A percentile compares a stretch with the other conserved stretches of the same genome.
phyloP scores from a whole-genome alignment of 1,284 basidiomycete species.

The Ustilago bromivora region DNA sequence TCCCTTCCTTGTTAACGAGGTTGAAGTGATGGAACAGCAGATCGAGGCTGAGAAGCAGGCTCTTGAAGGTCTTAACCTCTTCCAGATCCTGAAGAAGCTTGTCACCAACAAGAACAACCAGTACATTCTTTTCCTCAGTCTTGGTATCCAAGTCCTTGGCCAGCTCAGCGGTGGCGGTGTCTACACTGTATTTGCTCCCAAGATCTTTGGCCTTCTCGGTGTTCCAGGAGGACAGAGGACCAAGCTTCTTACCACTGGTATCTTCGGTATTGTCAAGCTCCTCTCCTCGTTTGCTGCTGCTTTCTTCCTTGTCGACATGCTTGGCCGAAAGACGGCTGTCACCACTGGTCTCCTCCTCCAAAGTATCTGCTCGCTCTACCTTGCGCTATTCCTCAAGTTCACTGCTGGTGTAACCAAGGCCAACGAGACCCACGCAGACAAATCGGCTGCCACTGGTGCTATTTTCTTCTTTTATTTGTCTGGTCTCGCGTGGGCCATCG shows the following conservation, averaged over 20 bases:
- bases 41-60: slow-evolving; percentile 41
- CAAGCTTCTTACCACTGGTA: slow-evolving; percentile 50
- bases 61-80: slow-evolving; percentile 35
- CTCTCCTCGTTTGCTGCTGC: slow-evolving; percentile 52
- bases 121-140: slow-evolving; percentile 48
- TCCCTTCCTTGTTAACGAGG: slow-evolving; percentile 41
- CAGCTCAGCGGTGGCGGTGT: slow-evolving; percentile 55
- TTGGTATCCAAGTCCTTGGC: slow-evolving; percentile 58
- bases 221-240: slow-evolving; percentile 43
- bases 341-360: slow-evolving; percentile 49
- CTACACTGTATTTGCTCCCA: slow-evolving; percentile 53
- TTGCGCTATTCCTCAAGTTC: slow-evolving; percentile 53
- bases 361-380: slow-evolving; percentile 43
- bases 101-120: slow-evolving; percentile 49
- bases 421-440: slow-evolving; percentile 45
- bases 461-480: slow-evolving; percentile 57
- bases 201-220: slow-evolving; percentile 52
- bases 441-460: slow-evolving; percentile 42
- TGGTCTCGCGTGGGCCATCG: slow-evolving; percentile 55
- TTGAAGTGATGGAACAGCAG: slow-evolving; percentile 48
- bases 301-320: slow-evolving; percentile 57
- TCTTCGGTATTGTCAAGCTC: slow-evolving; percentile 60
- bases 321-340: slow-evolving; percentile 52
- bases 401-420: slow-evolving; percentile 35
- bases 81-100: slow-evolving; percentile 49